Evolutionary conservation across 345 rosid genomes (phyloP), one percentile per base, ranked within the genome.

Genomic region (Citrus sp.): DNA sequence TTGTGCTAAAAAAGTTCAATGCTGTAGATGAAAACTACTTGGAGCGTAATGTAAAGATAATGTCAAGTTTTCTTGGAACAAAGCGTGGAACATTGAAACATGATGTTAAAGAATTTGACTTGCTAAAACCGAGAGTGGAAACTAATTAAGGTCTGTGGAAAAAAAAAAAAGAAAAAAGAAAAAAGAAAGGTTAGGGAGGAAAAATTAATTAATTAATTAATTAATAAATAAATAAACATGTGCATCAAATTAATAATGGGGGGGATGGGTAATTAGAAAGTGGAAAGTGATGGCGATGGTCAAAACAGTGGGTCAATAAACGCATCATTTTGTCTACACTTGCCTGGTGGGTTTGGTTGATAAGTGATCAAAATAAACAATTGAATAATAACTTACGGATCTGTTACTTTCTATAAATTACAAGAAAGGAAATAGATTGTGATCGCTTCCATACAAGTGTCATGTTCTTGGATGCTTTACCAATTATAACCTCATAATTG

Each of bases 281-380:
- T 27, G 37, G 21, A 28, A 61, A 62, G 49, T 49, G 71, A 68
- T 1, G 56, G 73, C 7, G 78, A 81, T 51, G 81, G 78, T 78
- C 78, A 77, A 61, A 77, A 60, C n/a, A 22, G 2, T 10, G 13
- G 71, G 61, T 32, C 74, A 73, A 28, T 13, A 10, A 49, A 24
- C 46, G 12, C 38, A 63, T 62, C 8, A 51, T 61, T 28, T 46
- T 74, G 72, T 74, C n/a, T 40, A 21, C 77, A 55, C 69, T 51
- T 22, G 9, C 4, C 8, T 9, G 30, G 9, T 19, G 27, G 72
- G 65, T 72, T 72, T 30, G 1, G 59, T 16, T 42, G 7, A 28
- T 9, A 0, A 0, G 40, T 58, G 9, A 32, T 34, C 6, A 56
- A 60, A 38, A 77, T 2, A n/a, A 19, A 59, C 13, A 34, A 30